Conservation (phyloP, 1,284 basidiomycete genomes). For the Trametes pubescens region DNA sequence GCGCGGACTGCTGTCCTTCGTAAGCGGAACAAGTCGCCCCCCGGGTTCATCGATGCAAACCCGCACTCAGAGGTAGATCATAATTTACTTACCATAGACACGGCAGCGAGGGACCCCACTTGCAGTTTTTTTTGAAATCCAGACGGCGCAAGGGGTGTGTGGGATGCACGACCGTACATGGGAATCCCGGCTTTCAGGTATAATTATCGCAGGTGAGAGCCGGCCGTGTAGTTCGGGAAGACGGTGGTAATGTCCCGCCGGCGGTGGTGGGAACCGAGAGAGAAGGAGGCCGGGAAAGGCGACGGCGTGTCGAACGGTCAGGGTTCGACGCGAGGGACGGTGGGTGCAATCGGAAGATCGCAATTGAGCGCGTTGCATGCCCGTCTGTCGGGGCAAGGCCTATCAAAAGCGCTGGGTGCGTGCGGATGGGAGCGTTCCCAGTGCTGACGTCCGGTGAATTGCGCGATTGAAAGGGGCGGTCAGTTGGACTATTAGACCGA, state of each 20-base stretch:
- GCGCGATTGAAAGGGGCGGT: constrained; percentile 16
- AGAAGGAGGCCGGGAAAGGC: constrained; percentile 24
- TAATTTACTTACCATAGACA: neutral
- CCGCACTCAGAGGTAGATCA: too few relatives aligned
- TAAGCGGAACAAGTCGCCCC: too few relatives aligned
- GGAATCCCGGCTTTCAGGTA: constrained; percentile 22
- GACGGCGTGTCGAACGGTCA: constrained; percentile 24
- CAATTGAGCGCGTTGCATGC: constrained; percentile 26
- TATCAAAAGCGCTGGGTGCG: constrained; percentile 28
- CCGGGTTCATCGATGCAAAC: too few relatives aligned
- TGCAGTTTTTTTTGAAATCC: neutral
- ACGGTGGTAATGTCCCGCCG: constrained; percentile 17
- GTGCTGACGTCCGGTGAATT: constrained; percentile 31
- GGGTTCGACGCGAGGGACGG: constrained; percentile 10
- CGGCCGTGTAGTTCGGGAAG: constrained; percentile 14
- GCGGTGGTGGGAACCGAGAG: constrained; percentile 15
- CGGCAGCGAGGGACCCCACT: neutral
- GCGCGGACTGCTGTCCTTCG: too few relatives aligned
- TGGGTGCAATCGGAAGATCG: constrained; percentile 26
- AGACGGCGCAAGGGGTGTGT: neutral
- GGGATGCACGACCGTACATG: neutral
- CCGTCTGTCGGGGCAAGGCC: constrained; percentile 25
- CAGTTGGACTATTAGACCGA: constrained; percentile 25
- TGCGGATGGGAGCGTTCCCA: constrained; percentile 28
- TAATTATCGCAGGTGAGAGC: constrained; percentile 21